Percentiles rank a stretch among this genome's conserved stretches.
These are phyloP conservation scores for Entelexis sorbosivorans DNA, from an alignment of 1,139 yeast species.

Conservation along the genomic window DNA sequence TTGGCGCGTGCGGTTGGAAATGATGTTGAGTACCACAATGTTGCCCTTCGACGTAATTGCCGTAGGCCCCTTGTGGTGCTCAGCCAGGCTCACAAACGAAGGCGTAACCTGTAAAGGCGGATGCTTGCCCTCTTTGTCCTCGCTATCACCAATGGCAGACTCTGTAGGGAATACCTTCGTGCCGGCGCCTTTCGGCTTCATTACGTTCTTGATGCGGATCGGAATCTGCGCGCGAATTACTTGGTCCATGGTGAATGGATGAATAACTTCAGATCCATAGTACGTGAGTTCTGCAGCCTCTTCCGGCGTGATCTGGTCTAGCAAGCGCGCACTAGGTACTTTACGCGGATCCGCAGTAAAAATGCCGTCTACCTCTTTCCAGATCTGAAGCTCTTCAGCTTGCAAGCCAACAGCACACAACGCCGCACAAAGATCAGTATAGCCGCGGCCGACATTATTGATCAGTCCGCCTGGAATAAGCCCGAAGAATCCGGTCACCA, in stretches of 20 bases:
- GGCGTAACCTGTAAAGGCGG: slow-evolving; percentile 2
- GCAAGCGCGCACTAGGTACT: slow-evolving; percentile 76
- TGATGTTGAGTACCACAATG: slow-evolving; percentile 83
- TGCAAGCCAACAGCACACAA: slow-evolving; percentile 81
- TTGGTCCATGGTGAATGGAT: slow-evolving; percentile 98
- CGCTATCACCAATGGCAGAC: neutral
- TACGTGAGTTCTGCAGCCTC: slow-evolving; percentile 97
- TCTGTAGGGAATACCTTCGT: slow-evolving; percentile 82
- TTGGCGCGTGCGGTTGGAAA: slow-evolving; percentile 82
- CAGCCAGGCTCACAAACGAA: slow-evolving; percentile 5
- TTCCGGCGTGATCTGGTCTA: slow-evolving; percentile 88
- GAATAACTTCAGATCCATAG: slow-evolving; percentile 95
- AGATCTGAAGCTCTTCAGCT: slow-evolving; percentile 90
- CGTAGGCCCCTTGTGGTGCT: slow-evolving; percentile 51
- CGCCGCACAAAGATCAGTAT: slow-evolving; percentile 96
- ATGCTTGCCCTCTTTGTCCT: slow-evolving; percentile 8
- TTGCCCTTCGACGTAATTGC: slow-evolving; percentile 93
- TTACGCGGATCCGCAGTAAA: slow-evolving; percentile 97
- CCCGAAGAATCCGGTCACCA: slow-evolving; percentile 91
- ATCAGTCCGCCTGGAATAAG: slow-evolving; percentile 86
- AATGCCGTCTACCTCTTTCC: slow-evolving; percentile 98
- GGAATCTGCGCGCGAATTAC: slow-evolving; percentile 94
- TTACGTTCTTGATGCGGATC: slow-evolving; percentile 89
- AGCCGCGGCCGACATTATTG: slow-evolving; percentile 91
- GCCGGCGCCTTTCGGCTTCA: slow-evolving; percentile 81